These are phyloP conservation scores for Erysimum cheiranthoides DNA, from an alignment of 345 rosid genomes.

Conservation along the genomic window DNA sequence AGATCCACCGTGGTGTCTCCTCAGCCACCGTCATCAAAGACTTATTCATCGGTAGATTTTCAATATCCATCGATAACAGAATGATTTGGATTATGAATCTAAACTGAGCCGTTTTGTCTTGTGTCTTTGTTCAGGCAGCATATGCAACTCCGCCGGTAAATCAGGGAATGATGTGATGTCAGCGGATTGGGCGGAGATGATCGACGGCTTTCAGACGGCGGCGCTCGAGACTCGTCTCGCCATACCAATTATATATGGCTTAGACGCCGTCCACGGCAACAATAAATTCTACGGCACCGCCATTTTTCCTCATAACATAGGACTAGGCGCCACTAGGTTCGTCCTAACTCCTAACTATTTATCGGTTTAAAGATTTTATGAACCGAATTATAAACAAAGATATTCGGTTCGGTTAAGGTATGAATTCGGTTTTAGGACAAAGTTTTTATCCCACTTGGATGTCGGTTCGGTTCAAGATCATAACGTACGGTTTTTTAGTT, in stretches of 20 bases:
- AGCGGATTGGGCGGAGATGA: constrained; percentile 86
- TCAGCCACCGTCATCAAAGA: constrained; percentile 56
- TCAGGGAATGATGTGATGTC: constrained; percentile 54
- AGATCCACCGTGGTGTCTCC: constrained; percentile 49
- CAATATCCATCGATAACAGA: not conserved
- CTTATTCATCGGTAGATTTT: constrained; percentile 53
- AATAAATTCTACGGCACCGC: constrained; percentile 77
- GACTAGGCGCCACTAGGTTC: constrained; percentile 87
- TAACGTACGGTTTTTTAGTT: no score
- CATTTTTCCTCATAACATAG: constrained; percentile 81
- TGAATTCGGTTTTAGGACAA: no score
- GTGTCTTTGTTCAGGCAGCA: constrained; percentile 56
- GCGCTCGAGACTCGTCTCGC: constrained; percentile 70
- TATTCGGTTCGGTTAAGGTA: no score
- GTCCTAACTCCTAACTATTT: constrained; percentile 20
- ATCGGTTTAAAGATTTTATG: not conserved
- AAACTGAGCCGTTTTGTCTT: not conserved
- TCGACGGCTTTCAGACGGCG: constrained; percentile 64
- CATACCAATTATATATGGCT: constrained; percentile 77
- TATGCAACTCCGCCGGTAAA: constrained; percentile 66
- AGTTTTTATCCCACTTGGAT: no score
- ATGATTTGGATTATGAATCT: not conserved
- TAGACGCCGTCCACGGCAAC: constrained; percentile 92
- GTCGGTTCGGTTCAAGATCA: no score
- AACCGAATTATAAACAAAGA: no score